Conservation (phyloP, 768 basidiomycete species). For the Strobilomyces echinocephalus region DNA sequence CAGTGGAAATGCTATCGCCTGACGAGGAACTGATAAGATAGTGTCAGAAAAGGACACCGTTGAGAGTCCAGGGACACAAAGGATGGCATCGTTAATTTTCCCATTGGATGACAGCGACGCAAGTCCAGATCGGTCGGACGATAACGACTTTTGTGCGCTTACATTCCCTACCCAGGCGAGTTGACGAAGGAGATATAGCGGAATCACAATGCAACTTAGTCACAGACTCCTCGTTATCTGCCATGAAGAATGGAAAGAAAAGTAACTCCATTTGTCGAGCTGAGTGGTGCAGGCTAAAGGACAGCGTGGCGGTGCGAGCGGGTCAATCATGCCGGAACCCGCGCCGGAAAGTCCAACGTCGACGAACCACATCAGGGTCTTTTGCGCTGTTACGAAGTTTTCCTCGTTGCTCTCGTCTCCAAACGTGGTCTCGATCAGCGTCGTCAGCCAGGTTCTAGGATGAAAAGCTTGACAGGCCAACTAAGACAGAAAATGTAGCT, state of each 20-base stretch:
- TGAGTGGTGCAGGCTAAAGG: background rate
- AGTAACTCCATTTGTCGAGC: background rate
- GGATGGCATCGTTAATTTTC: conserved; percentile 8
- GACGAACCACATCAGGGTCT: too few species aligned
- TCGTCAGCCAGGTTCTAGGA: background rate
- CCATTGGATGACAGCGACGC: conserved; percentile 8
- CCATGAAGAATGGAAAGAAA: background rate
- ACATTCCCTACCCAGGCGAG: background rate
- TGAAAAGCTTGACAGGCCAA: too few species aligned
- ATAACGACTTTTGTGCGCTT: background rate
- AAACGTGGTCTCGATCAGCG: background rate
- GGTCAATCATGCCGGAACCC: too few species aligned
- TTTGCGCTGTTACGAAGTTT: too few species aligned
- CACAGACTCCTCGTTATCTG: background rate
- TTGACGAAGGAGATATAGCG: background rate
- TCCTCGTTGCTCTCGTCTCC: background rate
- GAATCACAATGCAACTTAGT: background rate
- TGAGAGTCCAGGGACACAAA: background rate
- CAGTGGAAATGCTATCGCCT: background rate
- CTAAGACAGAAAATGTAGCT: background rate
- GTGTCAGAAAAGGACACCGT: background rate
- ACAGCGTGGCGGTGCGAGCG: background rate
- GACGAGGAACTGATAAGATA: background rate
- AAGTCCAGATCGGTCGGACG: background rate
- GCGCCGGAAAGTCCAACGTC: too few species aligned